A percentile compares a stretch with the other conserved stretches of the same genome.
These are phyloP conservation scores for Entophlyctis helioformis DNA, from an alignment of 192 early-diverging fungal genomes.

Conservation along the genomic window DNA sequence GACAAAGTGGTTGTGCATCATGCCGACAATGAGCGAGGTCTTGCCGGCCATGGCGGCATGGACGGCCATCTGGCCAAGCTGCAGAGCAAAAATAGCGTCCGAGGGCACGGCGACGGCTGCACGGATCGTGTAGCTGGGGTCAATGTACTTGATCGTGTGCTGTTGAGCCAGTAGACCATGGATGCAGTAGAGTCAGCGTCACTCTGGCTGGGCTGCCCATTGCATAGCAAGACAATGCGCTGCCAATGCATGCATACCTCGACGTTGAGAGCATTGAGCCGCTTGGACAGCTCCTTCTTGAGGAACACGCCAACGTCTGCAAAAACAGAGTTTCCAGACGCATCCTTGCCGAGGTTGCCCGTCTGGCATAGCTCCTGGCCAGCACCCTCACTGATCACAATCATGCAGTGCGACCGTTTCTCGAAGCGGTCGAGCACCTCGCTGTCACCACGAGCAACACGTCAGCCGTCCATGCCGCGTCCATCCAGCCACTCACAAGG, in stretches of 20 bases:
- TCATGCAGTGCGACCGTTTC: conserved; percentile 9
- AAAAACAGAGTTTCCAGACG: conserved; percentile 15
- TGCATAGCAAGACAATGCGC: background rate
- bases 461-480: no score
- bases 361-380: conserved; percentile 15
- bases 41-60: conserved; percentile 30
- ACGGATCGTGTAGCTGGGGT: conserved; percentile 21
- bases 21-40: conserved; percentile 13
- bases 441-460: background rate
- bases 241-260: conserved; percentile 1
- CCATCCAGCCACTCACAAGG: no score
- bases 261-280: conserved; percentile 8
- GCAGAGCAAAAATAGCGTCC: conserved; percentile 16
- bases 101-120: conserved; percentile 8
- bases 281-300: conserved; percentile 8
- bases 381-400: conserved; percentile 21
- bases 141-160: conserved; percentile 20
- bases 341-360: conserved; percentile 2
- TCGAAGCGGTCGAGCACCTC: conserved; percentile 5
- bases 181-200: no score
- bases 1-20: conserved; percentile 14
- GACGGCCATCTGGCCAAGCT: conserved; percentile 14
- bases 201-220: no score
- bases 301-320: conserved; percentile 17
- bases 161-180: no score